A percentile compares a stretch with the other conserved stretches of the same genome.
phyloP scores from a whole-genome alignment of 2,329 filamentous ascomycete genomes.

The Exophiala spinifera region DNA sequence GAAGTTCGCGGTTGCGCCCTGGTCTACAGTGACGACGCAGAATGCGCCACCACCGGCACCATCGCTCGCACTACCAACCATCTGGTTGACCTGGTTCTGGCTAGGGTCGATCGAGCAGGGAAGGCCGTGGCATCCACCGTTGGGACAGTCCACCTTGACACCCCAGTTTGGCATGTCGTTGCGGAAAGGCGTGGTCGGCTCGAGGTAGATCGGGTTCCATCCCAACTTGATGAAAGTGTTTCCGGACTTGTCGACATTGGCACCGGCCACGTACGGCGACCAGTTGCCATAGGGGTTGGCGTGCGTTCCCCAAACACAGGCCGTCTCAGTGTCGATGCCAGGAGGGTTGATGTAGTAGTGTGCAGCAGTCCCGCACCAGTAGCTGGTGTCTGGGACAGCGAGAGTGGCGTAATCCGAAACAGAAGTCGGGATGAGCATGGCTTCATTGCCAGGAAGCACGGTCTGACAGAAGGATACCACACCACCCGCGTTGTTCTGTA shows the following conservation, averaged over 20 bases:
- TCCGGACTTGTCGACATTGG: slow-evolving; percentile 64
- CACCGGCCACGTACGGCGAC: slow-evolving; percentile 72
- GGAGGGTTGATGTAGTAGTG: slow-evolving; percentile 80
- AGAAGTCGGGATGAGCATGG: slow-evolving; percentile 77
- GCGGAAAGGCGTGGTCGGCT: slow-evolving; percentile 52
- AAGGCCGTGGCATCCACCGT: slow-evolving; percentile 65
- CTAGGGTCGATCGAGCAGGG: slow-evolving; percentile 69
- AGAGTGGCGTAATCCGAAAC: slow-evolving; percentile 56
- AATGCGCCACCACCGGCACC: slow-evolving; percentile 69
- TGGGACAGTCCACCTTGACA: slow-evolving; percentile 66
- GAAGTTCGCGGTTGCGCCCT: slow-evolving; percentile 64
- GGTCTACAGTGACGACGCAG: slow-evolving; percentile 72
- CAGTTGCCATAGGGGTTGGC: slow-evolving; percentile 68
- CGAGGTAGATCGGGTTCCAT: slow-evolving; percentile 71
- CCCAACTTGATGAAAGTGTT: slow-evolving; percentile 72
- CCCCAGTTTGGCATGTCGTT: slow-evolving; percentile 62
- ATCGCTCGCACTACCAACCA: slow-evolving; percentile 55
- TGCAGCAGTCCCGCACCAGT: slow-evolving; percentile 70
- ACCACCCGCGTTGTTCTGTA: slow-evolving; percentile 62
- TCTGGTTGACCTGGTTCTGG: slow-evolving; percentile 54
- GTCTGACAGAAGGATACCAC: slow-evolving; percentile 74
- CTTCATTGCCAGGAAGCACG: slow-evolving; percentile 73
- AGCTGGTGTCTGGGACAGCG: slow-evolving; percentile 66
- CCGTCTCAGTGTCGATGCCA: slow-evolving; percentile 57
- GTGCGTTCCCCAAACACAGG: slow-evolving; percentile 69